A percentile compares a stretch with the other conserved stretches of the same genome.
These are phyloP conservation scores for Castanea mollissima DNA, from an alignment of 306 rosid species.

Conservation along the genomic window DNA sequence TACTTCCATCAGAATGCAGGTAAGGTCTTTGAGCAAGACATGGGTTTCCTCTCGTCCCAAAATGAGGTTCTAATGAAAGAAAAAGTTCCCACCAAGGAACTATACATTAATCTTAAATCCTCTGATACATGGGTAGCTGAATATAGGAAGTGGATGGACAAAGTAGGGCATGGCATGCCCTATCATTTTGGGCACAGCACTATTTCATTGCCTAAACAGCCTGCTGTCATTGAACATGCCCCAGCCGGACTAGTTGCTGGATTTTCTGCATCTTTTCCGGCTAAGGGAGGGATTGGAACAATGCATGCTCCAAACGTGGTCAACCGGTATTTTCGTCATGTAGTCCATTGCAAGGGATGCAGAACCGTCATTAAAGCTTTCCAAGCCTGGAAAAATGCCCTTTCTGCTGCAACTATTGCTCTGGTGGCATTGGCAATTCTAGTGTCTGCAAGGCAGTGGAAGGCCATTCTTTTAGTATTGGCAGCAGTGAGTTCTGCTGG, in stretches of 20 bases:
- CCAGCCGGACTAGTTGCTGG: constrained; percentile 87
- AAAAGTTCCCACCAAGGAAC: constrained; percentile 79
- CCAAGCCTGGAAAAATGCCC: constrained; percentile 65
- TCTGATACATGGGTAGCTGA: constrained; percentile 95
- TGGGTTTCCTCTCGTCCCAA: constrained; percentile 96
- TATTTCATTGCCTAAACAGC: constrained; percentile 72
- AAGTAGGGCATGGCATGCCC: constrained; percentile 98
- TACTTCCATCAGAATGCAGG: constrained; percentile 91
- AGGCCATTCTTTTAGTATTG: constrained; percentile 47
- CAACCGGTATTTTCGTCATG: constrained; percentile 83
- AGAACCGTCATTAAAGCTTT: constrained; percentile 70
- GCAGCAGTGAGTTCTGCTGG: constrained; percentile 64
- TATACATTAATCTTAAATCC: constrained; percentile 74
- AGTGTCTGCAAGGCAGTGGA: constrained; percentile 78
- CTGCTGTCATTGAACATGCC: constrained; percentile 91
- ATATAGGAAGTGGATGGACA: constrained; percentile 97
- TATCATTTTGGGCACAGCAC: constrained; percentile 92
- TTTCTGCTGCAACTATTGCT: constrained; percentile 51
- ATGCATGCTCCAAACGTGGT: constrained; percentile 81
- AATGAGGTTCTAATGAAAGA: constrained; percentile 76
- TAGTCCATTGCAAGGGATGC: constrained; percentile 79
- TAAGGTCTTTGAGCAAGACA: constrained; percentile 97
- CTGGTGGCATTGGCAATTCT: constrained; percentile 59
- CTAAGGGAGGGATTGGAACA: constrained; percentile 85
- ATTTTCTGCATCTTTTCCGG: constrained; percentile 67